These are phyloP conservation scores for Tulasnella sp. DNA, from an alignment of 768 basidiomycete genomes.

Conservation along the genomic window DNA sequence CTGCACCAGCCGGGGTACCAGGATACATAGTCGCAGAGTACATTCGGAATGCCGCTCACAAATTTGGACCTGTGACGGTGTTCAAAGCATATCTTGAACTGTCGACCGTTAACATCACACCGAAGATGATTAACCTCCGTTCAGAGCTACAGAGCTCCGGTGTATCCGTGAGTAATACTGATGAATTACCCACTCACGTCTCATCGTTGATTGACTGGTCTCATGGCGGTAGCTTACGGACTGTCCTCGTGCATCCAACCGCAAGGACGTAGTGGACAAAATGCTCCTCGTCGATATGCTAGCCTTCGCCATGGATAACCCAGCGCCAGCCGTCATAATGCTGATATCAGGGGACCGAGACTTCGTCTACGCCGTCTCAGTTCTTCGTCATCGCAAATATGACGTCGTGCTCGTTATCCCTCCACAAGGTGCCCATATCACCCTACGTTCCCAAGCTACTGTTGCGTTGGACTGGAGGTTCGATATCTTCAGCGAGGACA, in stretches of 20 bases:
- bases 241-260: slow-evolving; percentile 22
- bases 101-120: slow-evolving; percentile 33
- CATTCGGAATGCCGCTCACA: slow-evolving; percentile 14
- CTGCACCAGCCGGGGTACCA: slow-evolving; percentile 28
- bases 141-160: slow-evolving; percentile 45
- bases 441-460: slow-evolving; percentile 14
- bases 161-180: slow-evolving; percentile 37
- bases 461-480: slow-evolving; percentile 18
- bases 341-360: slow-evolving; percentile 63
- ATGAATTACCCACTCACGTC: slow-evolving; percentile 33
- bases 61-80: slow-evolving; percentile 19
- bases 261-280: slow-evolving; percentile 39
- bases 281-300: slow-evolving; percentile 62
- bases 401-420: slow-evolving; percentile 46
- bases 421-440: slow-evolving; percentile 18
- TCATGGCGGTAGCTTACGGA: slow-evolving; percentile 27
- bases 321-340: slow-evolving; percentile 46
- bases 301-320: slow-evolving; percentile 53
- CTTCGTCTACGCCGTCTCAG: slow-evolving; percentile 54
- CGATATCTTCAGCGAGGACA: slow-evolving; percentile 13
- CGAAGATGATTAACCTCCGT: slow-evolving; percentile 34
- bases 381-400: slow-evolving; percentile 48
- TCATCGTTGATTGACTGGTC: slow-evolving; percentile 30
- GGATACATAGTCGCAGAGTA: slow-evolving; percentile 16
- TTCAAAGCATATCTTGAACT: slow-evolving; percentile 52